Conservation (phyloP, 345 rosid species). For the Corchorus olitorius region DNA sequence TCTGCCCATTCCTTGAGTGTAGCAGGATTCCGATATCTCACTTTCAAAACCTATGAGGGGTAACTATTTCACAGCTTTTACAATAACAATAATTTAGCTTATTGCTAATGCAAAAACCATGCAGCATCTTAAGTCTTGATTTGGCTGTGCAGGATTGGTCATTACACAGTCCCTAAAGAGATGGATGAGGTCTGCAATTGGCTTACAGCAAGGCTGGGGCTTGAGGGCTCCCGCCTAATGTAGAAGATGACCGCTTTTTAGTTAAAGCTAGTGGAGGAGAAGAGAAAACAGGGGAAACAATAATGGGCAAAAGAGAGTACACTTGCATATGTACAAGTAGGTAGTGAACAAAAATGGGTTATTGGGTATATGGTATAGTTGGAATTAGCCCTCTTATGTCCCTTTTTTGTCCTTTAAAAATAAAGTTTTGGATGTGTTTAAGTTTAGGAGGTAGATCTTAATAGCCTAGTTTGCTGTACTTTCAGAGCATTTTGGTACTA, state of each 20-base stretch:
- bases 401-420: conserved; percentile 24
- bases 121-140: background rate
- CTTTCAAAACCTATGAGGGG: conserved; percentile 80
- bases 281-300: conserved; percentile 30
- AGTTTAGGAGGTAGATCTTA: conserved; percentile 1
- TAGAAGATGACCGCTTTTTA: conserved; percentile 17
- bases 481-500: background rate
- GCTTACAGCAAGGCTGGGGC: conserved; percentile 72
- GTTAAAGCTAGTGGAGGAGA: conserved; percentile 29
- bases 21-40: conserved; percentile 71
- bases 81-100: background rate
- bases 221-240: conserved; percentile 57
- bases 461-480: conserved; percentile 19
- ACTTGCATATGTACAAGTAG: conserved; percentile 25
- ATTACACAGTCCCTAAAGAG: conserved; percentile 85
- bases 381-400: conserved; percentile 30
- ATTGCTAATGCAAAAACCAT: background rate
- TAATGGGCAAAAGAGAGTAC: conserved; percentile 22
- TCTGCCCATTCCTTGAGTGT: conserved; percentile 59
- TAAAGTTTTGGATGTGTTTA: conserved; percentile 25
- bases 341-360: conserved; percentile 16
- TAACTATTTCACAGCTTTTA: conserved; percentile 25
- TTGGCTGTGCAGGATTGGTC: conserved; percentile 72
- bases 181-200: conserved; percentile 80
- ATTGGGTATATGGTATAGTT: conserved; percentile 41